Evolutionary conservation across 257 asterid genomes (phyloP), one percentile per base, ranked within the genome.

Genomic region (Solanum medicagineum): DNA sequence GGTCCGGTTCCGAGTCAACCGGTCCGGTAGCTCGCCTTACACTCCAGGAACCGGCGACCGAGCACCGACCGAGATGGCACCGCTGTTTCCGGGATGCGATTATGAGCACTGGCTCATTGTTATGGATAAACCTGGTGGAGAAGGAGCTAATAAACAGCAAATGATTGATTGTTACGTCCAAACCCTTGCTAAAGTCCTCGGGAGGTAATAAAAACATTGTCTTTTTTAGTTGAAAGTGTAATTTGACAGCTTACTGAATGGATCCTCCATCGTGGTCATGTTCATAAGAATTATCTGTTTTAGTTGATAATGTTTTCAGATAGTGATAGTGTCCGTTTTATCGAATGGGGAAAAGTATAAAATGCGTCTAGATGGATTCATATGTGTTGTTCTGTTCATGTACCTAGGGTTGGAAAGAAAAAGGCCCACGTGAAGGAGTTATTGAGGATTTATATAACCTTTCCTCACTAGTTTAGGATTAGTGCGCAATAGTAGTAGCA

Each of bases 181-280:
- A 88, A 85, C 88, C 79, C 83, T 88, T 4, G 88, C 88, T 81
- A 85, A 88, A 85, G 90, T 85, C 74, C 83, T 88, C 7, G 88
- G 86, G 63, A 87, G 87, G 89, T 84, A 66, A 49, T 83, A 5
- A 9, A 68, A 40, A 60, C 68, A 10, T 59, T 4, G 6, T 36
- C n/a, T 6, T 59, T 59, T 59, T 59, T 59, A n/a, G 66, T 59
- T 59, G 1, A n/a, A 59, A 59, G 10, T 20, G 1, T 40, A 4
- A 69, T 69, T 40, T 69, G 79, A 69, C 53, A 69, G 79, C 79
- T 69, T 40, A 8, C 36, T 32, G 36, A 32, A 32, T 32, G 36
- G 36, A 32, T 32, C 36, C 36, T 32, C 36, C 36, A 32, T 32
- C 36, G 36, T 17, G 9, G 2, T 69, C 53, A 40, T 5, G 79